Evolutionary conservation across 2,329 filamentous ascomycete species (phyloP).

Genomic region (Penicillium decumbens): DNA sequence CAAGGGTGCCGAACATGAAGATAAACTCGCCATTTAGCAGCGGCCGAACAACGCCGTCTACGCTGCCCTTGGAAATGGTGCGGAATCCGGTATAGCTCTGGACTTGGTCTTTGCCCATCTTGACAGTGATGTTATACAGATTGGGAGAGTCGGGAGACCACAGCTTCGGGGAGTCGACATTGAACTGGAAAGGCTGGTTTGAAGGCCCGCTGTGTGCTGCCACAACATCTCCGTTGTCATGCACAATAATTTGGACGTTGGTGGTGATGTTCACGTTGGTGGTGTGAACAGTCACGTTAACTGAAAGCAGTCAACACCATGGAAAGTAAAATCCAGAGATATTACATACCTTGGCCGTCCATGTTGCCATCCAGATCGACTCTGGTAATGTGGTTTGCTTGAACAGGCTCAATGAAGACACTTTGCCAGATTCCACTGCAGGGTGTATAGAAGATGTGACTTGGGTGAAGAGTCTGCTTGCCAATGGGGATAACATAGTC

Average conservation of each 20-base stretch:
- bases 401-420: constrained; percentile 65
- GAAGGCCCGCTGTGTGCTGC: constrained; percentile 45
- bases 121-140: constrained; percentile 61
- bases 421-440: constrained; percentile 72
- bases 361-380: constrained; percentile 58
- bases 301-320: constrained; percentile 30
- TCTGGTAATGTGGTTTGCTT: constrained; percentile 53
- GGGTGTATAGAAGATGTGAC: constrained; percentile 63
- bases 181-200: constrained; percentile 53
- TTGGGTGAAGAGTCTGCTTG: constrained; percentile 55
- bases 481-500: constrained; percentile 59
- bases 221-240: constrained; percentile 40
- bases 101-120: constrained; percentile 50
- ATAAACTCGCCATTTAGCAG: constrained; percentile 65
- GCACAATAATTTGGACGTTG: constrained; percentile 37
- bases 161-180: constrained; percentile 51
- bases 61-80: constrained; percentile 53
- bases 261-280: constrained; percentile 34
- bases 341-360: constrained; percentile 47
- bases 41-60: constrained; percentile 58
- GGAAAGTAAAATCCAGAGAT: not conserved
- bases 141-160: constrained; percentile 63
- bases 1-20: constrained; percentile 64
- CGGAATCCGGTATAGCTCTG: constrained; percentile 66
- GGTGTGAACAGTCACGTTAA: constrained; percentile 54